Evolutionary conservation across 495 filamentous ascomycete species (phyloP), one percentile per base, ranked within the genome.

Genomic region (Staphylotrichum tortipilum): DNA sequence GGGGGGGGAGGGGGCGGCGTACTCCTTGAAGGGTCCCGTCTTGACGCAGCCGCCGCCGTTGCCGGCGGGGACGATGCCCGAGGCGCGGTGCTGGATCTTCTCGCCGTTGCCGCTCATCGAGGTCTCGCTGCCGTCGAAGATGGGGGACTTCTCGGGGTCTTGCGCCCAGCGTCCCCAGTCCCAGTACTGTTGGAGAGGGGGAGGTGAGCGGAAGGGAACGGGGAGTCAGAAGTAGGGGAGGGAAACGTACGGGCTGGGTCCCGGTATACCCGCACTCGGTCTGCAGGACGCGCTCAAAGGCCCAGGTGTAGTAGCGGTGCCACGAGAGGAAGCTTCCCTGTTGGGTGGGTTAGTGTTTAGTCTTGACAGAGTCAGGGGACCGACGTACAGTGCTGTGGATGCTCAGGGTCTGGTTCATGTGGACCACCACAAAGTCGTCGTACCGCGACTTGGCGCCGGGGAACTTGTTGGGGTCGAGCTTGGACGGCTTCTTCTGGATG

Each of bases 201-300:
- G 4, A 44, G 31, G 7, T 4, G n/a, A 19, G 17, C 18, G 6
- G 8, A 10, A 36, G 18, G 10, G 2, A 23, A 14, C 1, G 15
- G n/a, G n/a, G n/a, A n/a, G n/a, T n/a, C n/a, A n/a, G n/a, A n/a
- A n/a, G n/a, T n/a, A n/a, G 12, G 11, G 21, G 11, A 18, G 21
- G 12, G 26, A 34, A 9, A 19, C 60, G 29, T 55, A 66, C 65
- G 34, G 61, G 56, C 58, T 66, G 60, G 22, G 50, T 67, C 22
- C 83, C 82, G 8, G 58, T 76, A 57, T 84, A 88, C 24, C 80
- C 81, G 61, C 85, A 88, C 57, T 89, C 84, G 7, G 77, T 70
- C 22, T 75, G 69, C 18, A 88, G 72, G 0, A 77, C 78, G 50
- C 79, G 69, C 58, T 88, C 84, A 54, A 80, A 86, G 3, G 71